Conservation (phyloP, 2,329 filamentous ascomycete genomes). For the Aspergillus uvarum region DNA sequence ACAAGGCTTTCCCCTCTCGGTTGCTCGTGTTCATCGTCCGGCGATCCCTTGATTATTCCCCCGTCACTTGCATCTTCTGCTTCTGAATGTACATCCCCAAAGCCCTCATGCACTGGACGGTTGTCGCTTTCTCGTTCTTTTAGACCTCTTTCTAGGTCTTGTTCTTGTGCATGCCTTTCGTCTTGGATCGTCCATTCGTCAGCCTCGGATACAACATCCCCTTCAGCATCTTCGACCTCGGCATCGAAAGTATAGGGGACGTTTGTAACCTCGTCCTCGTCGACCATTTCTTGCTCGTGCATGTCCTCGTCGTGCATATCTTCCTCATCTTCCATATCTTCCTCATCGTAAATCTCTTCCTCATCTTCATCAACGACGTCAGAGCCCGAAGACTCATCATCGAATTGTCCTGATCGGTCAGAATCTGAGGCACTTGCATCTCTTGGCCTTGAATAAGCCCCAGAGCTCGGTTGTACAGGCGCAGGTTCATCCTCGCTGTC, state of each 20-base stretch:
- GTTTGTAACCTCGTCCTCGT: neutral
- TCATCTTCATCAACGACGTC: neutral
- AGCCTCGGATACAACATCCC: neutral
- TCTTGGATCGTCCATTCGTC: neutral
- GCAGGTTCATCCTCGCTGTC: conserved; percentile 42
- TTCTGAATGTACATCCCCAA: neutral
- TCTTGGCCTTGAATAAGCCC: neutral
- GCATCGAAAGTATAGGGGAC: neutral
- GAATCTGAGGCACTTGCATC: neutral
- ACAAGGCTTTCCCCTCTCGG: neutral
- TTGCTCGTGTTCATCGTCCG: neutral
- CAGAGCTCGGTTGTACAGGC: neutral
- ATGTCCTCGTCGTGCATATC: too few species aligned
- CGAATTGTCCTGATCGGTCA: conserved; percentile 1
- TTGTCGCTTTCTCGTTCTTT: neutral
- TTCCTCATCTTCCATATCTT: neutral
- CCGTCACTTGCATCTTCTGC: neutral
- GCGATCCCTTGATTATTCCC: neutral
- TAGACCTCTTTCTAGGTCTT: neutral
- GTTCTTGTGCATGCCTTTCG: neutral
- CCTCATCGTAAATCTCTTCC: neutral
- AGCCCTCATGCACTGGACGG: neutral
- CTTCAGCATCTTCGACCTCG: neutral
- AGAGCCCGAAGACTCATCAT: conserved; percentile 7
- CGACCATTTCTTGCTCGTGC: neutral